Conservation (phyloP, 768 basidiomycete species). For the Hirschioporus abietinus region DNA sequence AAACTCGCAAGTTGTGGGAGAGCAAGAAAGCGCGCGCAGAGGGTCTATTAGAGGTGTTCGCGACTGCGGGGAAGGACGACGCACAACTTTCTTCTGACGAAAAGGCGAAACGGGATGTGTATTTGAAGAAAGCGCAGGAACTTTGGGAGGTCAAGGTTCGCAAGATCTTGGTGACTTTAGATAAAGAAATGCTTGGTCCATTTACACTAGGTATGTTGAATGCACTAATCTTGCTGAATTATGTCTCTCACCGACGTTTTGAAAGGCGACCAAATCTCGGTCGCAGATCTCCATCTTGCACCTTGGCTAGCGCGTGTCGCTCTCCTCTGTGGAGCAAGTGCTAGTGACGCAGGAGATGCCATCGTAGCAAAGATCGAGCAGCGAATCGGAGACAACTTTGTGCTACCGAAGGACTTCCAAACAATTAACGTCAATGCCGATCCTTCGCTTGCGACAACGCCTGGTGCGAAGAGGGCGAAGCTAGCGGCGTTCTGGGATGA, state of each 20-base stretch:
- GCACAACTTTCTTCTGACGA: conserved; percentile 34
- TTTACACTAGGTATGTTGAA: conserved; percentile 53
- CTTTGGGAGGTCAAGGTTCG: conserved; percentile 50
- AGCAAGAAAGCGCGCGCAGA: conserved; percentile 45
- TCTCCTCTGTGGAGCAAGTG: conserved; percentile 48
- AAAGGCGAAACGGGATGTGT: conserved; percentile 39
- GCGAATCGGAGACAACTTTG: conserved; percentile 42
- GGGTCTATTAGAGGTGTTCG: conserved; percentile 39
- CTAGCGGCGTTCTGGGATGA: conserved; percentile 70
- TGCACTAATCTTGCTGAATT: background rate
- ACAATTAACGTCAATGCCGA: conserved; percentile 25
- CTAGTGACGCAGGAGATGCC: conserved; percentile 43
- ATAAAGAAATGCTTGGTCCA: conserved; percentile 57
- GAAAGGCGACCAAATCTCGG: conserved; percentile 74
- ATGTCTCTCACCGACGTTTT: conserved; percentile 6
- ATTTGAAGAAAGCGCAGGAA: conserved; percentile 42
- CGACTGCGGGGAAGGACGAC: conserved; percentile 35
- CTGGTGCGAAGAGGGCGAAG: conserved; percentile 28
- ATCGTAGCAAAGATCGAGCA: conserved; percentile 48
- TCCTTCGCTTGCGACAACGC: conserved; percentile 22
- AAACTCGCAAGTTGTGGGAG: conserved; percentile 58
- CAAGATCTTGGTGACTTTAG: conserved; percentile 41
- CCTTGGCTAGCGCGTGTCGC: conserved; percentile 68
- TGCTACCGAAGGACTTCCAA: conserved; percentile 36
- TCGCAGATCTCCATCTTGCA: conserved; percentile 77